phyloP scores from a whole-genome alignment of 805 yeast genomes.

The Yamadazyma phyllophila region DNA sequence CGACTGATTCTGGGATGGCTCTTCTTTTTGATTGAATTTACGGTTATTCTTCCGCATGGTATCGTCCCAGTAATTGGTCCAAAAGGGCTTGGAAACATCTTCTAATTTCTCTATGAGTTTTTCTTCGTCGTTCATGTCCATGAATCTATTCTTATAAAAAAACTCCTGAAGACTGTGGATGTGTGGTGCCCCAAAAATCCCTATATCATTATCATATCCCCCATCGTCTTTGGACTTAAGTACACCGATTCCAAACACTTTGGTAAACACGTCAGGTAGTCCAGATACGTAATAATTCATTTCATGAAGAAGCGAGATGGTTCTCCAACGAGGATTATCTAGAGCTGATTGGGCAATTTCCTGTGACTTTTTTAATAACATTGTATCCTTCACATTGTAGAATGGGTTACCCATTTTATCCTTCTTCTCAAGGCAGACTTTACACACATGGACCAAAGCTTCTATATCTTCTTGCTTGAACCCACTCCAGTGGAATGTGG shows the following conservation, averaged over 20 bases:
- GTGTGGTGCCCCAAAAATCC: slow-evolving; percentile 63
- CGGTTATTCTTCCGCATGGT: slow-evolving; percentile 35
- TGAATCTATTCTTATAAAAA: slow-evolving; percentile 51
- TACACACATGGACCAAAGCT: slow-evolving; percentile 48
- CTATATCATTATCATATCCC: slow-evolving; percentile 20
- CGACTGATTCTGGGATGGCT: slow-evolving; percentile 21
- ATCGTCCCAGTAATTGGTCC: slow-evolving; percentile 54
- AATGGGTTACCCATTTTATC: slow-evolving; percentile 20
- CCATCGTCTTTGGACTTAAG: slow-evolving; percentile 16
- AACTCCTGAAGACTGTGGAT: slow-evolving; percentile 49
- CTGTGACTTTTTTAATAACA: slow-evolving; percentile 43
- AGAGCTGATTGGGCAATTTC: slow-evolving; percentile 49
- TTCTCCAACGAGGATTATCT: slow-evolving; percentile 54
- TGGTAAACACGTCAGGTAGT: slow-evolving; percentile 41
- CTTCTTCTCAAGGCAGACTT: slow-evolving; percentile 40
- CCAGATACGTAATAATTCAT: slow-evolving; percentile 56
- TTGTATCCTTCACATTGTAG: slow-evolving; percentile 38
- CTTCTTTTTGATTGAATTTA: slow-evolving; percentile 30
- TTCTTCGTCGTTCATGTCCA: slow-evolving; percentile 25
- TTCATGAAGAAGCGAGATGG: slow-evolving; percentile 58
- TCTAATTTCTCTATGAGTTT: slow-evolving; percentile 30
- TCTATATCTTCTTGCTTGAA: slow-evolving; percentile 59
- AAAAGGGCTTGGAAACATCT: slow-evolving; percentile 42
- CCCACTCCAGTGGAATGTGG: slow-evolving; percentile 77
- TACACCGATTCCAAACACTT: slow-evolving; percentile 45